Evolutionary conservation across 805 yeast genomes (phyloP).

Genomic region (Suhomyces sp.): DNA sequence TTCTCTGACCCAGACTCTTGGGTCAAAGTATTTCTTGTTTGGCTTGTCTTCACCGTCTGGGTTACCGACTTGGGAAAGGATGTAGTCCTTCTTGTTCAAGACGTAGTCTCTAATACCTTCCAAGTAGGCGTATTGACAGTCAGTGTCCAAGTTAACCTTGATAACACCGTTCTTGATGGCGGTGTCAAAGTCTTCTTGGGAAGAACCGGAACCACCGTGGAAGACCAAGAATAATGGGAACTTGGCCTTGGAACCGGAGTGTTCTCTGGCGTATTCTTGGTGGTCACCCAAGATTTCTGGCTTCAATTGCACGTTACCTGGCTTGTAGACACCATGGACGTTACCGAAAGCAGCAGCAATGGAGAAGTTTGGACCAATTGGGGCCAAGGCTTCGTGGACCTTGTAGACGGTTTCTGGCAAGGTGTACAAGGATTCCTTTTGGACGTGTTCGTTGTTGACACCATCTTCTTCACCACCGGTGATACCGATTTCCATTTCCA

Average conservation of each 20-base stretch:
- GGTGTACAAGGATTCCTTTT: constrained; percentile 86
- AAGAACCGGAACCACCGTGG: constrained; percentile 99
- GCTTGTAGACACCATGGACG: constrained; percentile 99
- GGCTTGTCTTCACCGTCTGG: constrained; percentile 99
- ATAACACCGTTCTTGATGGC: constrained; percentile 95
- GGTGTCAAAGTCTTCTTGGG: constrained; percentile 85
- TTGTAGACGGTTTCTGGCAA: constrained; percentile 90
- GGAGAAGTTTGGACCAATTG: constrained; percentile 96
- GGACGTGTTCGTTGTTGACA: constrained; percentile 95
- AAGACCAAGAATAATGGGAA: constrained; percentile 92
- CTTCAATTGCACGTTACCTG: constrained; percentile 92
- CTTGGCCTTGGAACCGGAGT: constrained; percentile 52
- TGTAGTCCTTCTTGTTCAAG: constrained; percentile 93
- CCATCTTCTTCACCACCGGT: constrained; percentile 99
- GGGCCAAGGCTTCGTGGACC: constrained; percentile 85
- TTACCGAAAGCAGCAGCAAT: constrained; percentile 99
- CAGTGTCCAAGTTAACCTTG: constrained; percentile 98
- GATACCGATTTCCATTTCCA: constrained; percentile 99
- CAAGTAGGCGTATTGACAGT: constrained; percentile 97
- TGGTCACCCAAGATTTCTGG: constrained; percentile 95
- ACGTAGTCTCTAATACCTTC: constrained; percentile 97
- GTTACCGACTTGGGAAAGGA: constrained; percentile 90
- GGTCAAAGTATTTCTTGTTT: constrained; percentile 99
- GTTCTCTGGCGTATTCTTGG: constrained; percentile 81
- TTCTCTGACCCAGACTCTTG: constrained; percentile 99